Evolutionary conservation across 2,329 filamentous ascomycete genomes (phyloP).

Genomic region (Fusarium sarcochroum): DNA sequence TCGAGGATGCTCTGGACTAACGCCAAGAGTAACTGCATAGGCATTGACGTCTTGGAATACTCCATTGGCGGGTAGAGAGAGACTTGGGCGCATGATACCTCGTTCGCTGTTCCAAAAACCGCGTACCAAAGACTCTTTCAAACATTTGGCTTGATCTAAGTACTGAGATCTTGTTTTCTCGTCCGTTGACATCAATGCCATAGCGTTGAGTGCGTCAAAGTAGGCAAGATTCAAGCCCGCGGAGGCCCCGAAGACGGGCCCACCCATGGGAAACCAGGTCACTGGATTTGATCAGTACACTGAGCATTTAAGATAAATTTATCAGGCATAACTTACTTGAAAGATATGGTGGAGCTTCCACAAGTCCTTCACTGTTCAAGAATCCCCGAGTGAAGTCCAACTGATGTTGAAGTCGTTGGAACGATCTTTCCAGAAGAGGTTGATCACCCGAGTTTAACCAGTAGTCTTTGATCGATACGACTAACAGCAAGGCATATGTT

Average conservation of each 20-base stretch:
- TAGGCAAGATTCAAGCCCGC: conserved; percentile 9
- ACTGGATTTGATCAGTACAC: background rate
- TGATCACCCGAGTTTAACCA: background rate
- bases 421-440: background rate
- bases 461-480: background rate
- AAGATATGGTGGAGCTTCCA: conserved; percentile 7
- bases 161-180: background rate
- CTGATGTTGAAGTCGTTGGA: background rate
- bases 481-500: conserved; percentile 2
- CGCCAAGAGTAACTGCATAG: background rate
- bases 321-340: background rate
- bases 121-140: background rate
- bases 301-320: background rate
- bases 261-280: conserved; percentile 16
- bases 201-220: background rate
- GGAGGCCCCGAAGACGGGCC: conserved; percentile 1
- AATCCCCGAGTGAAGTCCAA: background rate
- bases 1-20: background rate
- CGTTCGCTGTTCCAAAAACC: background rate
- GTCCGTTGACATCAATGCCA: background rate
- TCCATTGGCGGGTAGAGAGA: background rate
- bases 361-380: conserved; percentile 3
- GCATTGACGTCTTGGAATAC: conserved; percentile 17
- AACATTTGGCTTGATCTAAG: background rate
- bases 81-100: background rate